Percentiles rank a stretch among this genome's conserved stretches.
Evolutionary conservation across 495 filamentous ascomycete species (phyloP).

Genomic region (Pseudotulostoma volvatum): DNA sequence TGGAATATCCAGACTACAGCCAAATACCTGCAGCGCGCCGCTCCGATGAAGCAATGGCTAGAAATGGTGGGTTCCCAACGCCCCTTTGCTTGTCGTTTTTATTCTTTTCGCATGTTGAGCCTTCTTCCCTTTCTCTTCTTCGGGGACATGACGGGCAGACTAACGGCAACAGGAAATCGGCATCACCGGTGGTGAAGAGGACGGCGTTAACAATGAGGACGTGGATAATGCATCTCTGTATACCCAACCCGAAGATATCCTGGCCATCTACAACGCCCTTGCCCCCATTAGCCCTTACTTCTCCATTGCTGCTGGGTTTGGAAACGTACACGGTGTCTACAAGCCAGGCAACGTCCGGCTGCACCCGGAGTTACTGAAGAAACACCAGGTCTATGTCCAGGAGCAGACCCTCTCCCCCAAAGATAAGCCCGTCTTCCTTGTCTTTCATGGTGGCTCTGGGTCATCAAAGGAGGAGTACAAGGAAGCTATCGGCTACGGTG

Average conservation of each 20-base stretch:
- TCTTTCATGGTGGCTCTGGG: constrained; percentile 97
- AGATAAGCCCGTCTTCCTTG: constrained; percentile 91
- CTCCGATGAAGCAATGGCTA: constrained; percentile 94
- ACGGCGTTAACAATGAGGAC: constrained; percentile 40
- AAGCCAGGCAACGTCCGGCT: constrained; percentile 95
- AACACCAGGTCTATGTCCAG: constrained; percentile 85
- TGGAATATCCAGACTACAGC: constrained; percentile 84
- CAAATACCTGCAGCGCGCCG: constrained; percentile 76
- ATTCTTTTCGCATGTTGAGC: neutral
- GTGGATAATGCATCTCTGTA: constrained; percentile 93
- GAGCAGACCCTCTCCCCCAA: constrained; percentile 48
- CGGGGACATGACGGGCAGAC: neutral
- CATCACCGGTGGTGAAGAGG: constrained; percentile 75
- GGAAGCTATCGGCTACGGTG: constrained; percentile 77
- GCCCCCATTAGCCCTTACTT: constrained; percentile 77
- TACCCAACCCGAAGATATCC: constrained; percentile 94
- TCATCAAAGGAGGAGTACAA: constrained; percentile 75
- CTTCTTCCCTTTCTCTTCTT: neutral
- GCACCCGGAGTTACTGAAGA: constrained; percentile 80
- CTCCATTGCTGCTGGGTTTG: constrained; percentile 95
- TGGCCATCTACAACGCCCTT: constrained; percentile 70
- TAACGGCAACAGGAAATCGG: constrained; percentile 50
- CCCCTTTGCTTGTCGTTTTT: neutral
- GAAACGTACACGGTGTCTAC: constrained; percentile 98
- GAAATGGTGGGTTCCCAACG: constrained; percentile 60